Base-by-base conservation (phyloP, 352 stramenopile species). In the Phytophthora pini region DNA sequence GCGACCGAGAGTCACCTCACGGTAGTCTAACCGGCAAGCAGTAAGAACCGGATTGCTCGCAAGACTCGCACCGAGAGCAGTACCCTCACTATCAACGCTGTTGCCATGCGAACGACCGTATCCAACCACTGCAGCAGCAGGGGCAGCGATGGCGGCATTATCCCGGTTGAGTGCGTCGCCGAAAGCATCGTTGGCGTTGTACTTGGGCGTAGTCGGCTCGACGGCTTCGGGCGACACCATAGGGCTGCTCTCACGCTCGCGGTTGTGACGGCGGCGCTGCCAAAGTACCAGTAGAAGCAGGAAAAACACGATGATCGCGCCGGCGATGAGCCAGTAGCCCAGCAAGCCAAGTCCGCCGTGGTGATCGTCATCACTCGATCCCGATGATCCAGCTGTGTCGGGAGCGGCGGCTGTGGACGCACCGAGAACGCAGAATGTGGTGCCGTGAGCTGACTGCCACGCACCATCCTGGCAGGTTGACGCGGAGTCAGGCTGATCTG, bases 391-490 rank as follows among this genome's bases (percentile, higher is more conserved):
- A 6, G 65, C 50, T 8, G 65, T 49, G 49, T 77, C 69, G 0
- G 65, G 59, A 0, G 31, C 49, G 15, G 73, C 61, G 29, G 71
- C 62, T 12, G 72, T 68, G 43, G 49, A 62, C 11, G 61, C 73
- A 31, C 57, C 56, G 12, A 77, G 62, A 8, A 84, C 75, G 29
- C 76, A 84, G 43, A 84, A 82, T 2, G 68, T 70, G 13, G 48
- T 55, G 49, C 56, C 53, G 43, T 82, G 70, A 24, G 61, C 73
- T 15, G 57, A 58, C 36, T 84, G 51, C 76, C 70, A 77, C 11
- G 58, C 56, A 8, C 73, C 76, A 10, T 56, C 53, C 10, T 51
- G 31, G 40, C 72, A 84, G 8, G 70, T 67, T 3, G 72, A 69
- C 5, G 45, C 56, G 2, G 48, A 44, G 13, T 40, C 20, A 27